Base-by-base conservation (phyloP, 2,329 filamentous ascomycete species). In the Diaporthe velutina region DNA sequence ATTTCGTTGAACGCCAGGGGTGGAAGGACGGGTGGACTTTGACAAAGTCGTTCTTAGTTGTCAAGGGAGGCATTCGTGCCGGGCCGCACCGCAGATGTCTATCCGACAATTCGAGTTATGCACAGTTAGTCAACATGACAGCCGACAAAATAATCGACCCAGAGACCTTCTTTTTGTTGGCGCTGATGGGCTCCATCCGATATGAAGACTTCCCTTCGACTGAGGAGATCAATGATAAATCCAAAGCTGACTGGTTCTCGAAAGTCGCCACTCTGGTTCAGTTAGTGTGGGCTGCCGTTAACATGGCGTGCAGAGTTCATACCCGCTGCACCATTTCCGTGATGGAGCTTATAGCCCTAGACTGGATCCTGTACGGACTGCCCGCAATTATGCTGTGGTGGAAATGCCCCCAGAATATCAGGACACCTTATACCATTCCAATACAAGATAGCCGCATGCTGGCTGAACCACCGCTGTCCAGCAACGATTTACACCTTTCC, bases 201-300 rank as follows among this genome's bases (percentile, higher is more conserved):
- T 45, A 42, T 7, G 4, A 45, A 17, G 58, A 64, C 40, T 48
- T 64, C 17, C 58, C 58, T 0, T 6, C 3, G 1, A 7, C 58
- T 0, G 4, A 45, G 15, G 38, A 64, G 6, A 64, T 64, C 2
- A 1, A 64, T 22, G 58, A 64, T 17, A 45, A 22, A 1, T 64
- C 58, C 9, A 45, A 45, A 22, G 25, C 58, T 7, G 38, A 64
- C 25, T 64, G 58, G 58, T 19, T 64, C 25, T 17, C 38, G 8
- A 30, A 30, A 5, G 4, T 1, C 4, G 5, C 5, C 4, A 22
- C 58, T 2, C 0, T 45, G 2, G 0, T 12, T 3, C 58, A 64
- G 15, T 17, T 64, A 1, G 1, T 30, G 12, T 61, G 58, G 58
- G 2, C 9, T 5, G 12, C 15, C 15, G 3, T 30, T 0, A 61